Evolutionary conservation across 2,329 filamentous ascomycete genomes (phyloP), one percentile per base, ranked within the genome.

Genomic region (Mycosphaerella sp.): DNA sequence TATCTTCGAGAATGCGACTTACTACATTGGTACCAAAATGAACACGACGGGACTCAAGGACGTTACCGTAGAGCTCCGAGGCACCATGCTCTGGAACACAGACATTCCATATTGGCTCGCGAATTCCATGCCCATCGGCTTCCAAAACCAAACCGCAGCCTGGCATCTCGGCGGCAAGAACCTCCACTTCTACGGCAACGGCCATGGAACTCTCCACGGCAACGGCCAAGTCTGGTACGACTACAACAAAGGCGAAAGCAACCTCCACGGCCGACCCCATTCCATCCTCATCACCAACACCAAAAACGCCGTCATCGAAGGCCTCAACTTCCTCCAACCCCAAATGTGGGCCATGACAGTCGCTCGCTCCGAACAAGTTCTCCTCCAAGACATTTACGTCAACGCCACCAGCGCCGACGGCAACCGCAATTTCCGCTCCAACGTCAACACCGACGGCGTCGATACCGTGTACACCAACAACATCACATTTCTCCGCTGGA

Each of bases 171-270:
- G 80, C 11, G 81, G 81, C 7, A 67, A 76, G 12, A 74, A 76
- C 40, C 69, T 84, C 14, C 64, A 69, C 8, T 73, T 78, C 57
- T 69, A 77, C 38, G 80, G 80, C 5, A 67, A 76, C 59, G 76
- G 76, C 7, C 67, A 68, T 23, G 81, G 81, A 4, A 81, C 77
- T 2, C 67, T 83, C 5, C 74, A 83, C 61, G 80, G 81, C 6
- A 83, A 83, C 62, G 81, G 80, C 2, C 76, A 82, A 60, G 73
- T 74, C 1, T 84, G 80, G 80, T 83, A 83, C 59, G 72, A 79
- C 45, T 62, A 52, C 51, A 54, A 44, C 58, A 32, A 58, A 41
- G 59, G 57, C 8, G 40, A 45, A 10, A 59, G 57, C 6, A 61
- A 61, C 34, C 47, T 36, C 6, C 54, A 72, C 1, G 67, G 74